Evolutionary conservation across 2,329 filamentous ascomycete species (phyloP), one percentile per base, ranked within the genome.

Genomic region (Boeremia lycopersici): DNA sequence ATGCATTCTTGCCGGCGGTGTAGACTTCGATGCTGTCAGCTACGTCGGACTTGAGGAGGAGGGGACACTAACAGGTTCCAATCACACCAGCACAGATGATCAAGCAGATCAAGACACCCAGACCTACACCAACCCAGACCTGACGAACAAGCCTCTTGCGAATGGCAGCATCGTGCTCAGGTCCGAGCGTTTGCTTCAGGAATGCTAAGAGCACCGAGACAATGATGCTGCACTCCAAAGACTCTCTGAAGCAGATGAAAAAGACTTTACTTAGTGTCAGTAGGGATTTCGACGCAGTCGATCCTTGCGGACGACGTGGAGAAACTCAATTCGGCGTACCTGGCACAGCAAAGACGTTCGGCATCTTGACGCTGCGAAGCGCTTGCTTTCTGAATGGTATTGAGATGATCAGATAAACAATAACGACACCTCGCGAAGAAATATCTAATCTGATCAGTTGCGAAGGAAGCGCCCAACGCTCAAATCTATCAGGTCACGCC

Each of bases 231-330:
- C 89, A 89, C 79, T 96, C 91, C 42, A 96, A 79, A 36, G 86
- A 86, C 78, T 96, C 92, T 70, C 92, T 87, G 73, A 96, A 95
- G 77, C 90, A 87, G 73, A 96, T 90, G 79, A 96, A 93, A 79
- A 96, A 96, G 50, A 96, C 85, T 81, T 44, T 53, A n/a, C 25
- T 34, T 17, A 5, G 9, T 19, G 52, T 55, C 15, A 59, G 53
- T 40, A 28, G n/a, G 29, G 17, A 46, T 9, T n/a, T 17, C 7
- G 11, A 6, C 12, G 9, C 17, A 15, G 19, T 29, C 9, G 4
- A 19, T 38, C 12, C 9, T 40, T 30, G 8, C 6, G 25, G 38
- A 26, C 10, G 3, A 23, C 13, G 10, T 6, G 17, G n/a, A 33
- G 25, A n/a, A 12, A 33, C 9, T 36, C 12, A 8, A n/a, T 17